Percentiles rank a stretch among this genome's conserved stretches.
These are phyloP conservation scores for Salix purpurea DNA, from an alignment of 345 rosid genomes.

Conservation along the genomic window DNA sequence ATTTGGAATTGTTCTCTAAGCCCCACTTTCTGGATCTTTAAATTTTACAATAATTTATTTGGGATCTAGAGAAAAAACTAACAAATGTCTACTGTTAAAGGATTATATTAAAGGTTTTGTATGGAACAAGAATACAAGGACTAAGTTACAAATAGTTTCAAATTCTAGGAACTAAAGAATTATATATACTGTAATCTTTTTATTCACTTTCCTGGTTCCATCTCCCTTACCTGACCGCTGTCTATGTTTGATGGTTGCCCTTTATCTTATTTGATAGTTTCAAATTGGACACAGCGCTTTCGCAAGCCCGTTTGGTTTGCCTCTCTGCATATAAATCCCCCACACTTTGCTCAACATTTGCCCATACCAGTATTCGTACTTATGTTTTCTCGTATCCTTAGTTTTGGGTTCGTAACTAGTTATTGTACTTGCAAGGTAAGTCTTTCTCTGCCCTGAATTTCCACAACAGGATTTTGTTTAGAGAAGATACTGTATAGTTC, in stretches of 20 bases:
- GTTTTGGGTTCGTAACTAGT: background rate
- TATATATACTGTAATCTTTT: background rate
- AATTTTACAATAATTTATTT: background rate
- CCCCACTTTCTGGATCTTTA: background rate
- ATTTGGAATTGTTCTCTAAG: background rate
- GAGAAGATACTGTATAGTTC: conserved; percentile 18
- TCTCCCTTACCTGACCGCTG: background rate
- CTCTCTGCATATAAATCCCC: conserved; percentile 18
- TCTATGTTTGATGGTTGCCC: background rate
- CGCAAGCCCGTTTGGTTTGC: conserved; percentile 28
- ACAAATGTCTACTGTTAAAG: no score
- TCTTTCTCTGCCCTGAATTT: conserved; percentile 7
- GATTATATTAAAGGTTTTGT: no score
- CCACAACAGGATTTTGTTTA: conserved; percentile 14
- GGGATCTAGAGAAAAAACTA: background rate
- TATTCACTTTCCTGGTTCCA: background rate
- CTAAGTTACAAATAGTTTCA: background rate
- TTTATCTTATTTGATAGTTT: background rate
- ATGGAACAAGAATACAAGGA: background rate
- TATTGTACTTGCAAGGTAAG: conserved; percentile 17
- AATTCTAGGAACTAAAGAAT: background rate
- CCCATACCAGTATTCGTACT: background rate
- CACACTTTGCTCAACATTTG: conserved; percentile 12
- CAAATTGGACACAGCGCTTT: background rate
- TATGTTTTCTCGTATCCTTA: background rate